Evolutionary conservation across 2,329 filamentous ascomycete genomes (phyloP).

Genomic region (Colletotrichum caudatum): DNA sequence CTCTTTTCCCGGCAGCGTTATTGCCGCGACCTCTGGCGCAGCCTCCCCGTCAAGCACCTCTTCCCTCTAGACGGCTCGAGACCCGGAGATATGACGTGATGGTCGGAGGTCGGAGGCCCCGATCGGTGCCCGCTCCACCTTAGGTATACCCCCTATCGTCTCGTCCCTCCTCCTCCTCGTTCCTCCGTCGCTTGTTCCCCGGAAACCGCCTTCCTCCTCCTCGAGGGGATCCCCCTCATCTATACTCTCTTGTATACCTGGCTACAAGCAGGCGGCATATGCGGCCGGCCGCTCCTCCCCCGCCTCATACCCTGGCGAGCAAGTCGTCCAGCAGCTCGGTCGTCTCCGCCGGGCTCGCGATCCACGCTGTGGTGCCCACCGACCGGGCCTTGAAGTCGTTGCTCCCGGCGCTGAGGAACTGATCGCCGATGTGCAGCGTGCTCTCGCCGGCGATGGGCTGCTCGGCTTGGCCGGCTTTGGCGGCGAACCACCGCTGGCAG

Average conservation of each 20-base stretch:
- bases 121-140: not conserved
- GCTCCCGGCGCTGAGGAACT: conserved; percentile 93
- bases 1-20: not conserved
- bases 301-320: conserved; percentile 62
- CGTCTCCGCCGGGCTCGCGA: conserved; percentile 91
- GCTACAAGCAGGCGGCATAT: not conserved
- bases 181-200: not conserved
- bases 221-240: not conserved
- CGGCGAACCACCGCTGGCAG: conserved; percentile 89
- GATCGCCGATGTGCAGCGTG: conserved; percentile 95
- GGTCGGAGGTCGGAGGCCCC: not conserved
- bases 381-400: conserved; percentile 97
- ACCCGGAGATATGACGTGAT: not conserved
- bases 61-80: not conserved
- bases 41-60: too few species aligned
- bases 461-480: conserved; percentile 58
- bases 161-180: not conserved
- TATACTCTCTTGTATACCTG: too few species aligned
- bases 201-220: not conserved
- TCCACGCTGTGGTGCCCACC: conserved; percentile 96
- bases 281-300: too few species aligned
- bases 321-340: conserved; percentile 90
- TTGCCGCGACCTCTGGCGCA: not conserved
- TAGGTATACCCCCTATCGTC: not conserved
- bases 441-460: conserved; percentile 74